Base-by-base conservation (phyloP, 352 stramenopile genomes). In the Phytophthora melonis region DNA sequence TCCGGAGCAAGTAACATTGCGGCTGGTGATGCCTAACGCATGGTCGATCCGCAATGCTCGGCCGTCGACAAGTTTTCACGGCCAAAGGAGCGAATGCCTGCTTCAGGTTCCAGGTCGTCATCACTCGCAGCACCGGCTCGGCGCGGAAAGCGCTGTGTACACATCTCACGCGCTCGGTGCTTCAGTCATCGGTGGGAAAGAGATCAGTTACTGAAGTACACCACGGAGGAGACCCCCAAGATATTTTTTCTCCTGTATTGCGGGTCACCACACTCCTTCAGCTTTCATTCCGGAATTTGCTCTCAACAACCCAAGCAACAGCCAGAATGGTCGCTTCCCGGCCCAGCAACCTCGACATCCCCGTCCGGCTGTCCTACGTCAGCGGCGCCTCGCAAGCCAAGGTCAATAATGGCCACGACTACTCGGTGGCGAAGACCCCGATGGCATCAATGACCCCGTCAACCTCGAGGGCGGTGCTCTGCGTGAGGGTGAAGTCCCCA, bases 361-460 rank as follows among this genome's bases (percentile, higher is more conserved):
- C 67, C 19, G 58, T 71, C 7, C 78, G 78, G 27, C 45, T 78
- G 23, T 84, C 78, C 50, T 84, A 78, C 64, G 50, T 84, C 10
- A 84, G 78, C 63, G 68, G 71, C 13, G 59, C 67, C 10, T 81
- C 74, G 3, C 65, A 78, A 50, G 39, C 62, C 25, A 80, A 83
- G 50, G 41, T 43, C 14, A 27, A 59, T 19, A 57, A 59, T 36
- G 45, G 56, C 23, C 52, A 21, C 19, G 61, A 56, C 7, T 82
- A 77, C 52, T 53, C 49, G 0, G 47, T 60, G 3, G 21, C 58
- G n/a, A 82, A 82, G 66, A 79, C 75, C 66, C 74, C 5, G 65
- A 81, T 13, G 19, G 5, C 27, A 32, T 32, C 27, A 32, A 32
- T 32, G 27, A 32, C 6, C 27, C 59, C 3, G 52, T 25, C 58